Conservation (phyloP, 129 eudicot genomes). For the Sambucus nigra region DNA sequence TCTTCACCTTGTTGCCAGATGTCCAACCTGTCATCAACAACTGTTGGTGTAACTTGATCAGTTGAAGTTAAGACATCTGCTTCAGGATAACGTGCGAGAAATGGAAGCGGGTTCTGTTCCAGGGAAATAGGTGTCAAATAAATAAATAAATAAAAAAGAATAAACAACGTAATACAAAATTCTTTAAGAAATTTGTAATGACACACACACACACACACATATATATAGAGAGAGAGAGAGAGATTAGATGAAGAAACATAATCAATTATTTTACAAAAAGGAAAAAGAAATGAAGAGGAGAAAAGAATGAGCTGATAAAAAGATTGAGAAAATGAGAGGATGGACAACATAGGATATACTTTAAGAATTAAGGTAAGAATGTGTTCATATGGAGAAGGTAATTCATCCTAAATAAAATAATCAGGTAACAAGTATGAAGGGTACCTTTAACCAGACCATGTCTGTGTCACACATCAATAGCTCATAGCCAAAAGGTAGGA, state of each 20-base stretch:
- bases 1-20: constrained; percentile 77
- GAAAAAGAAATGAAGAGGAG: not conserved
- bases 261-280: no score
- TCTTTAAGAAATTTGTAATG: no score
- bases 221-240: no score
- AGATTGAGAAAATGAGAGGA: not conserved
- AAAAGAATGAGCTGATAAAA: not conserved
- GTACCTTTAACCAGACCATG: constrained; percentile 98
- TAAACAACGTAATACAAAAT: not conserved
- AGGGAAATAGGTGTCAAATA: constrained; percentile 10
- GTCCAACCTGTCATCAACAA: constrained; percentile 83
- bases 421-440: constrained; percentile 5
- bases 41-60: constrained; percentile 90
- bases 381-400: no score
- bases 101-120: constrained; percentile 89
- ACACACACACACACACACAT: no score
- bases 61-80: constrained; percentile 92
- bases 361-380: no score
- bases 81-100: constrained; percentile 92
- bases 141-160: not conserved
- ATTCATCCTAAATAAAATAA: no score
- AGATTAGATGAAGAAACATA: no score
- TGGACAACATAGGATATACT: no score
- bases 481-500: constrained; percentile 81
- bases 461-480: constrained; percentile 98